Conservation (phyloP, 1,284 basidiomycete genomes). For the Ustilago lituana region DNA sequence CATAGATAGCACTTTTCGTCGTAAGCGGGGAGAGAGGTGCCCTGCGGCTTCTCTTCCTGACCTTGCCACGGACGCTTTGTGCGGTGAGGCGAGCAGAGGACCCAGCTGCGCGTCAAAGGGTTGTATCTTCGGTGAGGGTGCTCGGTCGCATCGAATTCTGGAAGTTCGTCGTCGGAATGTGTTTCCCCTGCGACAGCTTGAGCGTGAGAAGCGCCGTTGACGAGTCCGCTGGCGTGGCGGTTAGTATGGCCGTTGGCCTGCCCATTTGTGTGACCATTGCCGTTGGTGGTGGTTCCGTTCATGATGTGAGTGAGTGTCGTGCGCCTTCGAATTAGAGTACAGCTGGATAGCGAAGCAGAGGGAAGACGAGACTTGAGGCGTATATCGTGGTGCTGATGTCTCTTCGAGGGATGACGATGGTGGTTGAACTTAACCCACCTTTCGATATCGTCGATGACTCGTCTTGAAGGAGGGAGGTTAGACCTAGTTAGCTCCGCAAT, state of each 20-base stretch:
- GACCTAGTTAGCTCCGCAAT: too few species aligned
- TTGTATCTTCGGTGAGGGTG: slow-evolving; percentile 66
- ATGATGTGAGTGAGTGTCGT: slow-evolving; percentile 11
- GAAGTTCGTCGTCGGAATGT: slow-evolving; percentile 15
- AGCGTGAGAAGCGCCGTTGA: slow-evolving; percentile 4
- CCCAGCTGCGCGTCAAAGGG: slow-evolving; percentile 56
- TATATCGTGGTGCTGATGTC: too few species aligned
- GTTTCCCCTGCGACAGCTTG: background rate
- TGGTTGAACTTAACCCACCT: too few species aligned
- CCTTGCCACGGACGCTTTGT: slow-evolving; percentile 67
- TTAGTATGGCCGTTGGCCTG: slow-evolving; percentile 11
- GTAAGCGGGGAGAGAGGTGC: slow-evolving; percentile 71
- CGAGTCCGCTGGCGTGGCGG: slow-evolving; percentile 8
- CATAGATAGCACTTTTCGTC: slow-evolving; percentile 89
- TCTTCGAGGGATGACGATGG: too few species aligned
- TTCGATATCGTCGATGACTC: too few species aligned
- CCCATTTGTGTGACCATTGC: slow-evolving; percentile 3
- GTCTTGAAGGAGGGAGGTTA: too few species aligned
- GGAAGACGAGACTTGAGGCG: too few species aligned
- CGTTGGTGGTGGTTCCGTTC: slow-evolving; percentile 12
- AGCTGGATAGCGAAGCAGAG: too few species aligned
- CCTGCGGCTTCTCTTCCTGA: slow-evolving; percentile 55
- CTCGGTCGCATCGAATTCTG: slow-evolving; percentile 55
- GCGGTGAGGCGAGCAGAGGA: slow-evolving; percentile 66
- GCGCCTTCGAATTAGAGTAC: background rate